phyloP scores from a whole-genome alignment of 768 basidiomycete species.

The Kondoa malvinella region DNA sequence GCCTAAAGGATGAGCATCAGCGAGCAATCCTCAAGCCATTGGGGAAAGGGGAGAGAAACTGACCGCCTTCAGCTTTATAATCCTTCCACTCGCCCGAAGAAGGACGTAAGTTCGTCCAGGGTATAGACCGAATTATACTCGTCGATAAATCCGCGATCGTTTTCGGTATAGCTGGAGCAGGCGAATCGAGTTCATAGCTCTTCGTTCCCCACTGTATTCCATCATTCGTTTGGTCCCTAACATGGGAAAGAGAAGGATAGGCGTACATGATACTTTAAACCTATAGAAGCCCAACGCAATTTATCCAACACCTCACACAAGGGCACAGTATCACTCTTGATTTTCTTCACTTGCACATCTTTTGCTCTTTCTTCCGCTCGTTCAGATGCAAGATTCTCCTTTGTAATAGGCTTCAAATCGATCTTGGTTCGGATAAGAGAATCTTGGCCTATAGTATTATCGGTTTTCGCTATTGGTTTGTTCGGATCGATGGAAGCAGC shows the following conservation, averaged over 20 bases:
- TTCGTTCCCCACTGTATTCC: constrained; percentile 67
- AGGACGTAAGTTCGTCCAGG: constrained; percentile 51
- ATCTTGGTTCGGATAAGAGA: background rate
- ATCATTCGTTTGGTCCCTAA: background rate
- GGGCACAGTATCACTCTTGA: constrained; percentile 11
- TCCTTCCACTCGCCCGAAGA: constrained; percentile 31
- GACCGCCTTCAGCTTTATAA: constrained; percentile 78
- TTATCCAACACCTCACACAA: constrained; percentile 32
- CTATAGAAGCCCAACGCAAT: constrained; percentile 88
- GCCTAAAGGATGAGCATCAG: background rate
- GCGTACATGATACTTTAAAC: constrained; percentile 60
- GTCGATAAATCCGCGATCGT: constrained; percentile 46
- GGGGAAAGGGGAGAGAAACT: constrained; percentile 38
- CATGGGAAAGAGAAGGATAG: background rate
- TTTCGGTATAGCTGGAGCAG: constrained; percentile 46
- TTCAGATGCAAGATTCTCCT: background rate
- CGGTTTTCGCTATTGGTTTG: constrained; percentile 17
- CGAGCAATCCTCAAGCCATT: background rate
- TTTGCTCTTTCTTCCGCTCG: background rate
- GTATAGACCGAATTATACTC: constrained; percentile 44
- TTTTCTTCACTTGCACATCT: constrained; percentile 6
- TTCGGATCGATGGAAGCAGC: constrained; percentile 29
- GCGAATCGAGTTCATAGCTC: constrained; percentile 70
- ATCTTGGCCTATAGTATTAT: background rate
- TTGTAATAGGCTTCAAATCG: background rate